phyloP scores from a whole-genome alignment of 805 yeast genomes.

The Metschnikowia amazonensis region DNA sequence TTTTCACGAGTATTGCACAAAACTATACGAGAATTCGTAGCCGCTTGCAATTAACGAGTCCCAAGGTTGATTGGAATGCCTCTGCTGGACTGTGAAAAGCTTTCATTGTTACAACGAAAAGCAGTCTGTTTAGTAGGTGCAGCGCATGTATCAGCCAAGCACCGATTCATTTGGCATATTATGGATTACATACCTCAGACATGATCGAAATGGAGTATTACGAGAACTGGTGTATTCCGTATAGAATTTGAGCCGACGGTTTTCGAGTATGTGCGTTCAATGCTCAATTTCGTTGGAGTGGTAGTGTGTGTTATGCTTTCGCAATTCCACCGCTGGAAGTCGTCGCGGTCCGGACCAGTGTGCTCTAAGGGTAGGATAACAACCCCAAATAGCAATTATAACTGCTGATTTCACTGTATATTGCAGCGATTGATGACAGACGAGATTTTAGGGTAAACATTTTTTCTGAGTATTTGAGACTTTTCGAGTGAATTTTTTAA shows the following conservation, averaged over 20 bases:
- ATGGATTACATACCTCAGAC: slow-evolving; percentile 22
- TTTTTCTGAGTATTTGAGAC: too few relatives aligned
- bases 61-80: neutral
- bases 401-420: too few relatives aligned
- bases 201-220: slow-evolving; percentile 7
- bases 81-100: neutral
- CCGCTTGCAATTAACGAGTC: neutral
- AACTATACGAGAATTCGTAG: neutral
- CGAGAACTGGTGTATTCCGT: slow-evolving; percentile 2
- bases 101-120: neutral
- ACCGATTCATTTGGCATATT: neutral
- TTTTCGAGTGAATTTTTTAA: too few relatives aligned
- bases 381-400: too few relatives aligned
- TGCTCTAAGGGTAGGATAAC: neutral
- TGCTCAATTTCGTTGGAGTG: slow-evolving; percentile 6
- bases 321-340: neutral
- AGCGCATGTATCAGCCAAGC: too few relatives aligned
- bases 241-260: slow-evolving; percentile 2
- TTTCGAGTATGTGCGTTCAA: slow-evolving; percentile 6
- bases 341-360: neutral
- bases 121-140: too few relatives aligned
- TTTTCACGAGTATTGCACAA: neutral
- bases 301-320: slow-evolving; percentile 4
- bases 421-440: too few relatives aligned
- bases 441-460: too few relatives aligned